Conservation (phyloP, 2,329 filamentous ascomycete species). For the Penicillium brasilianum region DNA sequence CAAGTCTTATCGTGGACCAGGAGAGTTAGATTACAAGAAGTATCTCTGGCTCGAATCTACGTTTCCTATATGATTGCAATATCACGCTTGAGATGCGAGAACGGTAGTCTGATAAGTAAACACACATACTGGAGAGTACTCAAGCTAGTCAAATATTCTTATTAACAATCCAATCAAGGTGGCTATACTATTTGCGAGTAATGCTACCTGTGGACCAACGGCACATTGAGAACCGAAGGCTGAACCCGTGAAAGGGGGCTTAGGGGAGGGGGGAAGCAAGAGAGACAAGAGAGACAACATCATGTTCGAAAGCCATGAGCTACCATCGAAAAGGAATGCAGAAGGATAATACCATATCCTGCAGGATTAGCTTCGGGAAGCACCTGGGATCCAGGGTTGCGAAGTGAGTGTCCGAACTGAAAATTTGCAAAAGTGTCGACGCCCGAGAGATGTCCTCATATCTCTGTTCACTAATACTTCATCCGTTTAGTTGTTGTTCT, state of each 20-base stretch:
- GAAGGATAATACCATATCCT: not conserved
- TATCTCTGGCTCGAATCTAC: not conserved
- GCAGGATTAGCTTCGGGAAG: not conserved
- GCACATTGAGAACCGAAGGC: not conserved
- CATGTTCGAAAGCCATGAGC: not conserved
- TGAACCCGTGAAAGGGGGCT: not conserved
- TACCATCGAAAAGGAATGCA: not conserved
- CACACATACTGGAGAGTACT: not conserved
- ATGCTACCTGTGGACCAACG: not conserved
- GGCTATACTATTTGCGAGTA: not conserved
- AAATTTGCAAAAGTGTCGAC: not conserved
- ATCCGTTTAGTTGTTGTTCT: constrained; percentile 80
- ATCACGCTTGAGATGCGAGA: not conserved
- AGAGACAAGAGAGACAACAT: not conserved
- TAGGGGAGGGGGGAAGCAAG: no score
- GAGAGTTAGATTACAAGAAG: no score
- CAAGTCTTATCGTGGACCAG: no score
- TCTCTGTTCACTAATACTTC: not conserved
- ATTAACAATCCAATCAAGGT: not conserved
- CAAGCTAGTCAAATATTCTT: not conserved
- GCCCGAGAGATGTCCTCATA: not conserved
- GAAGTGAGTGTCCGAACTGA: not conserved
- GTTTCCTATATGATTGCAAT: not conserved
- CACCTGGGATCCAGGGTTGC: not conserved
- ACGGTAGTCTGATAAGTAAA: not conserved